A percentile compares a stretch with the other conserved stretches of the same genome.
phyloP scores from a whole-genome alignment of 2,329 filamentous ascomycete genomes.

The Remersonia thermophila region DNA sequence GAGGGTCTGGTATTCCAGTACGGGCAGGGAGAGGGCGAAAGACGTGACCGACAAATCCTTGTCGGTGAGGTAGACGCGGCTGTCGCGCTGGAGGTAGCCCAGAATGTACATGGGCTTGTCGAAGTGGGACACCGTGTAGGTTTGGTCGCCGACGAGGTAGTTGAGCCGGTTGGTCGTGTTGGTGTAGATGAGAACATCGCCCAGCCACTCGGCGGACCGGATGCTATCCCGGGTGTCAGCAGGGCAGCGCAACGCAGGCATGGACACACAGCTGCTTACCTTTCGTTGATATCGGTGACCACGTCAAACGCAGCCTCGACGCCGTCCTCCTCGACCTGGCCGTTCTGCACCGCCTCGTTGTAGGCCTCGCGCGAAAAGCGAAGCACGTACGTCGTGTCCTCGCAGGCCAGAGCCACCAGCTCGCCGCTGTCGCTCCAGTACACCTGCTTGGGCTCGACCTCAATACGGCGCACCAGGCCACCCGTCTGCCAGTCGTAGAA shows the following conservation, averaged over 20 bases:
- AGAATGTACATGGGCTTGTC: conserved; percentile 91
- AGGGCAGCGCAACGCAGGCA: no score
- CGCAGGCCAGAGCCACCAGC: conserved; percentile 81
- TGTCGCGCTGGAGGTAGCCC: conserved; percentile 89
- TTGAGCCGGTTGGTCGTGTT: conserved; percentile 94
- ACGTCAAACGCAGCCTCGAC: conserved; percentile 95
- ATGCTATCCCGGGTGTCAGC: no score
- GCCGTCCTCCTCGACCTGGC: conserved; percentile 76
- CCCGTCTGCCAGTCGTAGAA: conserved; percentile 96
- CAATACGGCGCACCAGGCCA: conserved; percentile 79
- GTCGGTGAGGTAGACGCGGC: conserved; percentile 87
- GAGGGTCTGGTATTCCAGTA: conserved; percentile 93
- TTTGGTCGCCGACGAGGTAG: conserved; percentile 95
- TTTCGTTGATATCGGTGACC: conserved; percentile 89
- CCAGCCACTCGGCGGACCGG: conserved; percentile 92
- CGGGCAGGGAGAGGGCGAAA: conserved; percentile 78
- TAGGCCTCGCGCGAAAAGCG: conserved; percentile 86
- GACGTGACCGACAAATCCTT: conserved; percentile 91
- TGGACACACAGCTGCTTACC: no score
- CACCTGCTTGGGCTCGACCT: conserved; percentile 63
- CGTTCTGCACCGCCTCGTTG: conserved; percentile 67
- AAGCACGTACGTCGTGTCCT: conserved; percentile 90
- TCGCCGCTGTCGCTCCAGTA: conserved; percentile 98
- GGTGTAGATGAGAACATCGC: conserved; percentile 98
- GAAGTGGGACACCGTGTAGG: conserved; percentile 94